Conservation (phyloP, 2,329 filamentous ascomycete species). For the Helotiales sp. region DNA sequence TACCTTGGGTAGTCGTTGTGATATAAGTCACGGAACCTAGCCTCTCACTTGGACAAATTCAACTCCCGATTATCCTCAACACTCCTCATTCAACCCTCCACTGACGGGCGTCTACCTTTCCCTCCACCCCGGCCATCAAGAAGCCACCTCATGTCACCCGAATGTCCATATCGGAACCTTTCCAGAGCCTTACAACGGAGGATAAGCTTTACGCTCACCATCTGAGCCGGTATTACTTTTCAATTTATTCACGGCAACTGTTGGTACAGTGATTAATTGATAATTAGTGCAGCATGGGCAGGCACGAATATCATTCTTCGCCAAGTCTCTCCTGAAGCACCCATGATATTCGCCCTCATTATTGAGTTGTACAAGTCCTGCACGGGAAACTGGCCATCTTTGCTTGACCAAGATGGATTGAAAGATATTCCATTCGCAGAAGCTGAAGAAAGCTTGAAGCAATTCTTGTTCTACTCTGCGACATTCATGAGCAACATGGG, state of each 20-base stretch:
- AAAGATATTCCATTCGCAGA: no score
- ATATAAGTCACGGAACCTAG: no score
- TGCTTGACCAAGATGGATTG: not conserved
- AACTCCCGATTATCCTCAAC: no score
- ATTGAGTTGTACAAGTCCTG: not conserved
- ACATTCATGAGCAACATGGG: conserved; percentile 59
- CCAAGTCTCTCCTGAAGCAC: not conserved
- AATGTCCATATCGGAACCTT: no score
- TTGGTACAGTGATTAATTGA: not conserved
- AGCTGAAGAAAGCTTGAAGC: conserved; percentile 23
- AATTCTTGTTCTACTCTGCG: conserved; percentile 55
- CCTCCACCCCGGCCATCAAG: no score
- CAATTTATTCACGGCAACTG: not conserved
- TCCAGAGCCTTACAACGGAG: not conserved
- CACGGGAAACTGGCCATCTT: not conserved
- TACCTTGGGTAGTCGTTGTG: no score
- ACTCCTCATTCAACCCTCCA: no score
- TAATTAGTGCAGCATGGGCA: not conserved
- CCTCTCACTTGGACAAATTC: no score
- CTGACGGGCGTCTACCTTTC: no score
- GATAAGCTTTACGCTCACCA: not conserved
- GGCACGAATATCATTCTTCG: not conserved
- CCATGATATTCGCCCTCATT: not conserved
- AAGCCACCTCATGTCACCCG: no score
- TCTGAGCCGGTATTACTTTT: no score